phyloP scores from a whole-genome alignment of 441 rosid species.

The Francoa sonchifolia region DNA sequence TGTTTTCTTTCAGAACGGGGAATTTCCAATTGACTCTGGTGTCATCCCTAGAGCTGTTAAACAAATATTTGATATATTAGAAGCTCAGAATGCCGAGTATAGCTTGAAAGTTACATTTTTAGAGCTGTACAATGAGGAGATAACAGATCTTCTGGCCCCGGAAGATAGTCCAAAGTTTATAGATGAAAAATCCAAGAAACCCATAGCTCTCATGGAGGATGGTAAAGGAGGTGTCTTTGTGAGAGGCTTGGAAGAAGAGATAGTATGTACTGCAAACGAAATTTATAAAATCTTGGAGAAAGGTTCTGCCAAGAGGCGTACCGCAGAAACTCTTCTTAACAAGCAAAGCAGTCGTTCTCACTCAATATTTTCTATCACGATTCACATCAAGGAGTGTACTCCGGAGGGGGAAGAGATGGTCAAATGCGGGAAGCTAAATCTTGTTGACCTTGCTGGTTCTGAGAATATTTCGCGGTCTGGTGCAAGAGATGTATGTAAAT shows the following conservation, averaged over 20 bases:
- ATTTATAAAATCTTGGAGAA: constrained; percentile 95
- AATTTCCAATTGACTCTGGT: constrained; percentile 93
- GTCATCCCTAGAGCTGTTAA: constrained; percentile 94
- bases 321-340: constrained; percentile 96
- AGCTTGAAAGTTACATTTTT: constrained; percentile 94
- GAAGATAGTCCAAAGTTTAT: constrained; percentile 71
- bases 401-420: constrained; percentile 98
- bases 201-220: constrained; percentile 99
- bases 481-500: constrained; percentile 78
- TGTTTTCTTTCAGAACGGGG: too few relatives aligned
- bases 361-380: constrained; percentile 93
- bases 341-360: constrained; percentile 99
- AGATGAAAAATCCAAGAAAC: constrained; percentile 91
- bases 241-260: constrained; percentile 93
- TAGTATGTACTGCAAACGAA: constrained; percentile 87
- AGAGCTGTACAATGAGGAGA: constrained; percentile 96
- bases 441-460: constrained; percentile 98
- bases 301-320: constrained; percentile 95
- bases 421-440: constrained; percentile 94
- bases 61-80: constrained; percentile 85
- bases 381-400: constrained; percentile 90
- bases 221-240: constrained; percentile 99
- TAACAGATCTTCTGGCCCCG: constrained; percentile 84
- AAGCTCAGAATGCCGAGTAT: constrained; percentile 88
- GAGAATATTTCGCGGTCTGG: constrained; percentile 98